phyloP scores from a whole-genome alignment of 2,329 filamentous ascomycete species.

The Moelleriella libera region DNA sequence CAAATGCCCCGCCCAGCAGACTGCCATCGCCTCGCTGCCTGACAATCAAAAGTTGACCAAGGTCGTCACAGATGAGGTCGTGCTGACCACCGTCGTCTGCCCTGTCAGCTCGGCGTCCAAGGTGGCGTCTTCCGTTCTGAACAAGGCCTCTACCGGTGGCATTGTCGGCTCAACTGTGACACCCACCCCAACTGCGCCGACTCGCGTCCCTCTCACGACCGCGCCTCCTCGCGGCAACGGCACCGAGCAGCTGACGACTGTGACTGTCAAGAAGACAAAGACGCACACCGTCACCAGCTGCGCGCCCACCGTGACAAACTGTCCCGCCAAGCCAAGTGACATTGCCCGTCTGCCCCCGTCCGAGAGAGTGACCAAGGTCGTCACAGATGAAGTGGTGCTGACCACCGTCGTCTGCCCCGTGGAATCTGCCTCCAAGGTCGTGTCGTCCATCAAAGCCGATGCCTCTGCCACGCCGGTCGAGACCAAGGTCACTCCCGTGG shows the following conservation, averaged over 20 bases:
- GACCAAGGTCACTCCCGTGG: conserved; percentile 13
- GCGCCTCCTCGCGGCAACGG: conserved; percentile 12
- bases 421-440: conserved; percentile 23
- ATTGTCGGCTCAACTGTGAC: too few species aligned
- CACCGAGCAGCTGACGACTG: conserved; percentile 18
- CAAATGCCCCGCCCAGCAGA: too few species aligned
- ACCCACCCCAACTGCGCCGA: conserved; percentile 11
- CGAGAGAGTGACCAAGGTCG: conserved; percentile 17
- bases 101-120: too few species aligned
- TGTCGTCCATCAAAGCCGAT: conserved; percentile 22
- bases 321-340: conserved; percentile 21
- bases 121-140: too few species aligned
- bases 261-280: conserved; percentile 38
- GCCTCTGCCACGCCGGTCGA: conserved; percentile 18
- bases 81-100: too few species aligned
- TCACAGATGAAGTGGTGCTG: conserved; percentile 24
- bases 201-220: conserved; percentile 16
- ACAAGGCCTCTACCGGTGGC: too few species aligned
- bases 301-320: conserved; percentile 43
- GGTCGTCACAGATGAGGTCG: too few species aligned
- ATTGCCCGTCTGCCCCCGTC: conserved; percentile 20
- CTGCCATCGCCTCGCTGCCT: too few species aligned
- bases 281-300: conserved; percentile 44
- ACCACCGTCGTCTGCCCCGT: conserved; percentile 32
- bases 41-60: too few species aligned